A percentile compares a stretch with the other conserved stretches of the same genome.
phyloP scores from a whole-genome alignment of 176 grass and related monocot species.

The Bonia amplexicaulis region DNA sequence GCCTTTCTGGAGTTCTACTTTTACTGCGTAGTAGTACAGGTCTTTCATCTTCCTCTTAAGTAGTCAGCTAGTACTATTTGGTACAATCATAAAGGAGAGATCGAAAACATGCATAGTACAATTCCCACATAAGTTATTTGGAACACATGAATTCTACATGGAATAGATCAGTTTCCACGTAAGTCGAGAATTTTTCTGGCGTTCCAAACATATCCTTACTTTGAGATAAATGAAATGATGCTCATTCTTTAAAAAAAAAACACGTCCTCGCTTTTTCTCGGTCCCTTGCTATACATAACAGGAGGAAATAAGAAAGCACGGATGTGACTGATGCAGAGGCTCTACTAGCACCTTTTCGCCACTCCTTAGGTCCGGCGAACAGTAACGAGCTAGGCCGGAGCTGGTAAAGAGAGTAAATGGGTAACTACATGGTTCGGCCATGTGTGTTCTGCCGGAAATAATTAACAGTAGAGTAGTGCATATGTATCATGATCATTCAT shows the following conservation, averaged over 20 bases:
- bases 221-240: too few species aligned
- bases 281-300: neutral
- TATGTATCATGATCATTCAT: neutral
- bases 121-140: too few species aligned
- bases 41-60: neutral
- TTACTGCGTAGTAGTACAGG: neutral
- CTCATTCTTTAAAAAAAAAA: too few species aligned
- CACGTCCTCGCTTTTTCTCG: neutral
- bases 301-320: neutral
- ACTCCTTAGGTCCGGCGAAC: neutral
- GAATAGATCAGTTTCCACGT: too few species aligned
- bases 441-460: neutral
- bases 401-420: neutral
- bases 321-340: slow-evolving; percentile 23
- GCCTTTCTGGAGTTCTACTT: neutral
- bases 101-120: neutral
- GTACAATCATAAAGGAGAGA: neutral
- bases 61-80: neutral
- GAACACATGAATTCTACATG: too few species aligned
- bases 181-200: too few species aligned
- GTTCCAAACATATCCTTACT: too few species aligned
- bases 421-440: neutral
- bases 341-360: neutral
- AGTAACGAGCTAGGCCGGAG: neutral
- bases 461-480: neutral